phyloP scores from a whole-genome alignment of 1,284 basidiomycete genomes.

The Earliella scabrosa region DNA sequence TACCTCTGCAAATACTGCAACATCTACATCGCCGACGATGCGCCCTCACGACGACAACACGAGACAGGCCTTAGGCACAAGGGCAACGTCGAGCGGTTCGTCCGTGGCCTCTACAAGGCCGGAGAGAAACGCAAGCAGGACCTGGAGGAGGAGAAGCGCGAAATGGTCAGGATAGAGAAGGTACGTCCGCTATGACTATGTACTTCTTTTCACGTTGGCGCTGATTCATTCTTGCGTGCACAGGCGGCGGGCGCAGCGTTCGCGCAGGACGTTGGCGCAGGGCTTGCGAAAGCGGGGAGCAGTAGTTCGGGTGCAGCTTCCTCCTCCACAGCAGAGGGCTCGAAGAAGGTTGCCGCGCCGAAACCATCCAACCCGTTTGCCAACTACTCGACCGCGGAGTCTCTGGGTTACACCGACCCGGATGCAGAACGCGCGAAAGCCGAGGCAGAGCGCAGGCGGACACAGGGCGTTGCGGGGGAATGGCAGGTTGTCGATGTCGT shows the following conservation, averaged over 20 bases:
- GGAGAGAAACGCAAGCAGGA: slow-evolving; percentile 90
- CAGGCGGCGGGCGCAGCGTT: slow-evolving; percentile 79
- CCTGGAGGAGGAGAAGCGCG: slow-evolving; percentile 81
- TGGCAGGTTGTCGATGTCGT: slow-evolving; percentile 78
- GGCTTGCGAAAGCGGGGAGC: slow-evolving; percentile 52
- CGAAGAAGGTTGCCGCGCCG: slow-evolving; percentile 43
- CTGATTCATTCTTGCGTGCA: not conserved
- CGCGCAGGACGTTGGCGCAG: slow-evolving; percentile 73
- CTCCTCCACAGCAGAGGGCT: slow-evolving; percentile 37
- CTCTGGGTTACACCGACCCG: slow-evolving; percentile 79
- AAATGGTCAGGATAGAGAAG: slow-evolving; percentile 86
- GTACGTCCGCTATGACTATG: slow-evolving; percentile 45
- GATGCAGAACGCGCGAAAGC: slow-evolving; percentile 64
- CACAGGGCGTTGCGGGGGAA: slow-evolving; percentile 78
- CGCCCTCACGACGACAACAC: slow-evolving; percentile 90
- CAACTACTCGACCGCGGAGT: slow-evolving; percentile 88
- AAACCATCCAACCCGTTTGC: slow-evolving; percentile 75
- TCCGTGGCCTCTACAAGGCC: slow-evolving; percentile 92
- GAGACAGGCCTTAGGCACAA: slow-evolving; percentile 95
- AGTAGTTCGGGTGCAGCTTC: slow-evolving; percentile 42
- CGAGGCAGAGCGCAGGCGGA: slow-evolving; percentile 60
- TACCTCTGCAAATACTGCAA: slow-evolving; percentile 91
- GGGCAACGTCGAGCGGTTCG: slow-evolving; percentile 91
- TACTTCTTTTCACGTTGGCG: not conserved
- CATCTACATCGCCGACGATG: slow-evolving; percentile 92